These are phyloP conservation scores for Fusarium sp. DNA, from an alignment of 2,329 filamentous ascomycete species.

Conservation along the genomic window DNA sequence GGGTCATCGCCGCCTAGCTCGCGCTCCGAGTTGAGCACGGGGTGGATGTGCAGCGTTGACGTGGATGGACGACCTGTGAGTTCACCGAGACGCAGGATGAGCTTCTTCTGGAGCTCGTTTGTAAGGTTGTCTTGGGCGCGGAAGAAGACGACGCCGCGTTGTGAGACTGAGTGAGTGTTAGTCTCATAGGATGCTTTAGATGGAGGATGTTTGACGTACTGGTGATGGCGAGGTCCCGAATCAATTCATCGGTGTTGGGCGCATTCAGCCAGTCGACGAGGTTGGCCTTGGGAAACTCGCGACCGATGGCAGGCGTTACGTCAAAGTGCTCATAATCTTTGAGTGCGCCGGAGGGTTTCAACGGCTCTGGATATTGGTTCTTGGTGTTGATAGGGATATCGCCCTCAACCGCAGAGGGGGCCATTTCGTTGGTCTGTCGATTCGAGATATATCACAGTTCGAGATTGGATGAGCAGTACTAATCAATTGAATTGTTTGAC, in stretches of 20 bases:
- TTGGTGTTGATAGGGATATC: conserved; percentile 32
- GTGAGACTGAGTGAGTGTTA: conserved; percentile 66
- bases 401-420: conserved; percentile 35
- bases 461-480: too few species aligned
- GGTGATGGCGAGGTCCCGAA: conserved; percentile 78
- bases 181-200: not conserved
- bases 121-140: conserved; percentile 73
- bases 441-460: not conserved
- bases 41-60: conserved; percentile 73
- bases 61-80: conserved; percentile 70
- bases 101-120: conserved; percentile 76
- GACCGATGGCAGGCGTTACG: conserved; percentile 73
- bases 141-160: conserved; percentile 80
- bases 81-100: conserved; percentile 73
- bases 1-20: conserved; percentile 70
- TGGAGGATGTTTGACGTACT: conserved; percentile 59
- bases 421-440: conserved; percentile 21
- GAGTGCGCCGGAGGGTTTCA: conserved; percentile 66
- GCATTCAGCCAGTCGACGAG: conserved; percentile 74
- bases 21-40: conserved; percentile 67
- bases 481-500: not conserved
- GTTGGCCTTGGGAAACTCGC: conserved; percentile 72
- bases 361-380: conserved; percentile 56
- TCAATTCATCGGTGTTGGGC: conserved; percentile 73
- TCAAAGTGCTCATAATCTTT: conserved; percentile 70